Evolutionary conservation across 208 protist genomes (phyloP), one percentile per base, ranked within the genome.

Genomic region (Trypanosoma congolense): DNA sequence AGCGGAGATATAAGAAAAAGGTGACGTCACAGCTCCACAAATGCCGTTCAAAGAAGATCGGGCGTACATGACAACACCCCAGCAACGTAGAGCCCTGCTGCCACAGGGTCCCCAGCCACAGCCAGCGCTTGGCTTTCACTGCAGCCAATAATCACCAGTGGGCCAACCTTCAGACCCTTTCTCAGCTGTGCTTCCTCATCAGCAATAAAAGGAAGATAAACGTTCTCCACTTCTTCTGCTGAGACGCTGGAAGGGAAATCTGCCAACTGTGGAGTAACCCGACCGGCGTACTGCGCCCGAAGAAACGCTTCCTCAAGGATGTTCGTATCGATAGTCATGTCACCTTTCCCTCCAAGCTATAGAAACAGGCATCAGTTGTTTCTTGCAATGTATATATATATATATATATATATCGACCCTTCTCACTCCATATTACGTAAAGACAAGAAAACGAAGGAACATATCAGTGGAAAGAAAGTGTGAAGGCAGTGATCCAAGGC

Each of bases 191-290:
- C 48, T 30, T 57, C 52, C 28, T 61, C 42, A 6, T 24, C 25
- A 38, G 44, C 21, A n/a, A 91, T 47, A 18, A 58, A 65, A 5
- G 73, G 65, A 18, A 85, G 46, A 58, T 84, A 93, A n/a, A 69
- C 29, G 0, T 46, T 14, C 48, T 77, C 52, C 4, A 87, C 66
- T 16, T 49, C 65, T 18, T 80, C 51, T 3, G 8, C 22, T 4
- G 73, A 60, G 1, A 90, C 69, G 2, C 40, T 65, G 1, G 77
- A 42, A 0, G 82, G 82, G 56, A 86, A 90, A 38, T 93, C 79
- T 26, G 57, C 56, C 8, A 73, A 21, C 25, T 51, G 66, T 24
- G 80, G 82, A 28, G 66, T 61, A 28, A 73, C 75, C 25, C 61
- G 65, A 5, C 77, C 71, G 6, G 56, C 45, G 61, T 88, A 80